Percentiles rank a stretch among this genome's conserved stretches.
Evolutionary conservation across 2,329 filamentous ascomycete genomes (phyloP).

Genomic region (Monosporascus cannonballus): DNA sequence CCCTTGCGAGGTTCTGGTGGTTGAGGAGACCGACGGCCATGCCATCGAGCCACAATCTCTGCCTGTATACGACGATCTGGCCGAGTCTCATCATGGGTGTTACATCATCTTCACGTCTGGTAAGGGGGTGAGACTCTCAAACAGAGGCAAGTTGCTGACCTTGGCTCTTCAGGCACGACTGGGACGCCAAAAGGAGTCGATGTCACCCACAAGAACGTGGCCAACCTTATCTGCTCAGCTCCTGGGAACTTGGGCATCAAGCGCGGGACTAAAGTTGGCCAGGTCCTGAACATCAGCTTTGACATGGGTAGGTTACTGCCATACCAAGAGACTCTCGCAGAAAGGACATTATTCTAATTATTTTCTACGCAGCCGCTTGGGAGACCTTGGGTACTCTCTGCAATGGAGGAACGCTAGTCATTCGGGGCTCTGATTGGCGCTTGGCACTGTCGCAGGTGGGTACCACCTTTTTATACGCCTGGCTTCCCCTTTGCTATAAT

Average conservation of each 20-base stretch:
- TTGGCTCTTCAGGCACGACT: constrained; percentile 54
- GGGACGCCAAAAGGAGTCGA: constrained; percentile 54
- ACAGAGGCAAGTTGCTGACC: constrained; percentile 11
- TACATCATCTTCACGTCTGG: constrained; percentile 13
- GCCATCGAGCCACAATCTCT: constrained; percentile 2
- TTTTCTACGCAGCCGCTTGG: constrained; percentile 43
- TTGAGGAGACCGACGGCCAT: constrained; percentile 1
- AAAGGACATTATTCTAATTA: constrained; percentile 2
- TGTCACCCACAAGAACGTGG: constrained; percentile 48
- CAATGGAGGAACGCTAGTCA: constrained; percentile 50
- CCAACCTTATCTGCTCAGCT: constrained; percentile 44
- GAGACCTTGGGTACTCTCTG: constrained; percentile 52
- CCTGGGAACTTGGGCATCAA: constrained; percentile 46
- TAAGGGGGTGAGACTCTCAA: not conserved
- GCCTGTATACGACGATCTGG: constrained; percentile 7
- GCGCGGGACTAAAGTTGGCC: constrained; percentile 45
- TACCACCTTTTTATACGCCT: not conserved
- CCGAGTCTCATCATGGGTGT: constrained; percentile 20
- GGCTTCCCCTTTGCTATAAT: not conserved
- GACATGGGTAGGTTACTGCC: constrained; percentile 47
- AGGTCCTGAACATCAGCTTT: constrained; percentile 52
- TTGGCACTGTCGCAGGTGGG: constrained; percentile 38
- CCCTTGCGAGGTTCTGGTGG: constrained; percentile 3
- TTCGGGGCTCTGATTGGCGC: constrained; percentile 45
- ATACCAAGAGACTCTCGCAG: constrained; percentile 1